phyloP scores from a whole-genome alignment of 768 basidiomycete genomes.

The Roridomyces roridus region DNA sequence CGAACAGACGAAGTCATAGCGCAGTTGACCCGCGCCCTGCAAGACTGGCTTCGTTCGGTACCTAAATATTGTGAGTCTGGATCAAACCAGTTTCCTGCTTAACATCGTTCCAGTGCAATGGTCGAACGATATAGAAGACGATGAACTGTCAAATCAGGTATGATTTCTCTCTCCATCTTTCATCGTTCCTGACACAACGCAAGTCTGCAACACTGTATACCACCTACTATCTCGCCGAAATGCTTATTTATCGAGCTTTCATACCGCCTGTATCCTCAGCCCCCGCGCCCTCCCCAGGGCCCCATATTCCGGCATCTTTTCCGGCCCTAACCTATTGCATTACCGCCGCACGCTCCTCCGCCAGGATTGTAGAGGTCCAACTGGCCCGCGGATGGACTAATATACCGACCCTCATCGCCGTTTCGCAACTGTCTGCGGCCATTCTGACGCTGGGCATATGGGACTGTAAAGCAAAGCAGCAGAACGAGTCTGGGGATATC shows the following conservation, averaged over 20 bases:
- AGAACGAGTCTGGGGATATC: slow-evolving; percentile 39
- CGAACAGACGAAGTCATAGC: slow-evolving; percentile 66
- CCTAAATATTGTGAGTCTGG: slow-evolving; percentile 66
- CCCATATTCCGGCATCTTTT: slow-evolving; percentile 33
- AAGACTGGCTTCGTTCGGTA: slow-evolving; percentile 73
- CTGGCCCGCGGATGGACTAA: slow-evolving; percentile 50
- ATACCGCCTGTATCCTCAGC: slow-evolving; percentile 47
- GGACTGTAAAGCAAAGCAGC: slow-evolving; percentile 57
- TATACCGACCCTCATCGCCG: slow-evolving; percentile 48
- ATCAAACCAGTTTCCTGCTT: not conserved
- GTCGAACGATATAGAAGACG: slow-evolving; percentile 58
- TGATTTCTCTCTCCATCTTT: not conserved
- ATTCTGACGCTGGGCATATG: slow-evolving; percentile 64
- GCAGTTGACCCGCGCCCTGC: slow-evolving; percentile 72
- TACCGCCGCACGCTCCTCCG: slow-evolving; percentile 65
- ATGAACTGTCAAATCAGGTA: slow-evolving; percentile 54
- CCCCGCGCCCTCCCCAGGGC: slow-evolving; percentile 5
- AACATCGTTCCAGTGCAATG: slow-evolving; percentile 53
- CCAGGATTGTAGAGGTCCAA: slow-evolving; percentile 62
- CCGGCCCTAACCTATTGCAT: slow-evolving; percentile 64
- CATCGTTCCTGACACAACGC: not conserved
- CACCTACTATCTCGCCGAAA: slow-evolving; percentile 66
- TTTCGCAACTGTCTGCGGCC: slow-evolving; percentile 56
- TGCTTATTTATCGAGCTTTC: slow-evolving; percentile 76
- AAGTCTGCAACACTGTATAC: slow-evolving; percentile 60